phyloP scores from a whole-genome alignment of 331 rosid species.

The Erythrophleum ivorense region DNA sequence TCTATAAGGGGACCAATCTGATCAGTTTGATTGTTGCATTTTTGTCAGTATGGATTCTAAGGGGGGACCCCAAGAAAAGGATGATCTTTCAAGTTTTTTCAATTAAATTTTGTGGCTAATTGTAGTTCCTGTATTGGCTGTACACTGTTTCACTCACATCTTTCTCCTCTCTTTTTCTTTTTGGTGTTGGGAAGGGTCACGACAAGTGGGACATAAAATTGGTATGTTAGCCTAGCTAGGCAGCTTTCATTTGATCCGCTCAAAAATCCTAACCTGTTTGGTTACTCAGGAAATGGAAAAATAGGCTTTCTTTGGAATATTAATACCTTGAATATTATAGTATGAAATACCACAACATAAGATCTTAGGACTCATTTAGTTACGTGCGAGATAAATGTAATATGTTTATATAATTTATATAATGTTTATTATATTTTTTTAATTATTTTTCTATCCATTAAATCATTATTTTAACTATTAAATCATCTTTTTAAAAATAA shows the following conservation, averaged over 20 bases:
- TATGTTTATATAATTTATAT: no score
- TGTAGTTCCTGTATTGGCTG: neutral
- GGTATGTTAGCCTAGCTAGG: neutral
- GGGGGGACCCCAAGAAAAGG: conserved; percentile 5
- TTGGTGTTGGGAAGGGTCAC: neutral
- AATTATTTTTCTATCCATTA: no score
- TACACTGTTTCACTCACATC: neutral
- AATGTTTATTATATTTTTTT: no score
- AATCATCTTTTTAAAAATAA: no score
- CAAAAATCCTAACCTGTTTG: neutral
- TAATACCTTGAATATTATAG: neutral
- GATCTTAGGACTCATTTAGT: neutral
- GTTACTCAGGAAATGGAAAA: neutral
- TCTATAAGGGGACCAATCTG: neutral
- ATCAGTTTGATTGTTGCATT: conserved; percentile 19
- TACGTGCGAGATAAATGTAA: no score
- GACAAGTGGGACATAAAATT: neutral
- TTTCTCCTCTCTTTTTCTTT: neutral
- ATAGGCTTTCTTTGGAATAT: neutral
- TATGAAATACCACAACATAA: neutral
- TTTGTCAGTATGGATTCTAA: conserved; percentile 5
- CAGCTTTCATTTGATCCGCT: neutral
- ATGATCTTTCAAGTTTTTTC: neutral
- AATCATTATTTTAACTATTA: no score
- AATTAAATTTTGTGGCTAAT: neutral